phyloP scores from a whole-genome alignment of 805 yeast species.

The Myxozyma lipomycoides region DNA sequence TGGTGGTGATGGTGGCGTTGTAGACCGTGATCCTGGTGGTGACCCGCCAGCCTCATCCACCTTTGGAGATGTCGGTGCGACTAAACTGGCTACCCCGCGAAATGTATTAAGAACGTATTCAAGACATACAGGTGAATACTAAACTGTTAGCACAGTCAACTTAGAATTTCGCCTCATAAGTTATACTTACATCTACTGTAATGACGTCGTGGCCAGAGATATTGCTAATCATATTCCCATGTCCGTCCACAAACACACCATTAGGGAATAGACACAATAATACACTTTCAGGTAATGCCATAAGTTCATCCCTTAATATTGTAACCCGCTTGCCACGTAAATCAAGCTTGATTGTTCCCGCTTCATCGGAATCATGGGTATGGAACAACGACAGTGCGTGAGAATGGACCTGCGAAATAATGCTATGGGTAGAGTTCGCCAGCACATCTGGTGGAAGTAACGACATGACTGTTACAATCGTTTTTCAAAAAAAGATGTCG shows the following conservation, averaged over 20 bases:
- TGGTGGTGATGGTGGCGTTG: background rate
- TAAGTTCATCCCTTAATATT: constrained; percentile 80
- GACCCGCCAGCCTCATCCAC: background rate
- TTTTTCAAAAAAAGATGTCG: too few species aligned
- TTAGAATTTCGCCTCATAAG: too few species aligned
- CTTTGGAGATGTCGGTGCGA: constrained; percentile 1
- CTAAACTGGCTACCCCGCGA: constrained; percentile 36
- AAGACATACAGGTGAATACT: constrained; percentile 83
- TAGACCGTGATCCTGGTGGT: background rate
- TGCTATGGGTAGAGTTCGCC: constrained; percentile 3
- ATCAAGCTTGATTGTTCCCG: constrained; percentile 52
- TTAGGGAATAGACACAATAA: constrained; percentile 83
- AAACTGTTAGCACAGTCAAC: too few species aligned
- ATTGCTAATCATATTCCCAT: constrained; percentile 74
- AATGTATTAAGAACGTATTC: constrained; percentile 74
- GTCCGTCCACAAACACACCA: constrained; percentile 76
- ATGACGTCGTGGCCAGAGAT: constrained; percentile 51
- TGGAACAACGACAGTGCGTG: constrained; percentile 5
- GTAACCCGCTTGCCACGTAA: constrained; percentile 70
- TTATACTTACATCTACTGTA: constrained; percentile 9
- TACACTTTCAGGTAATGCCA: constrained; percentile 88
- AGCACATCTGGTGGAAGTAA: constrained; percentile 12
- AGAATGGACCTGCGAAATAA: constrained; percentile 12
- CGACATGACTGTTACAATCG: too few species aligned
- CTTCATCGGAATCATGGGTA: background rate